Evolutionary conservation across 257 asterid species (phyloP), one percentile per base, ranked within the genome.

Genomic region (Jacaranda mimosifolia): DNA sequence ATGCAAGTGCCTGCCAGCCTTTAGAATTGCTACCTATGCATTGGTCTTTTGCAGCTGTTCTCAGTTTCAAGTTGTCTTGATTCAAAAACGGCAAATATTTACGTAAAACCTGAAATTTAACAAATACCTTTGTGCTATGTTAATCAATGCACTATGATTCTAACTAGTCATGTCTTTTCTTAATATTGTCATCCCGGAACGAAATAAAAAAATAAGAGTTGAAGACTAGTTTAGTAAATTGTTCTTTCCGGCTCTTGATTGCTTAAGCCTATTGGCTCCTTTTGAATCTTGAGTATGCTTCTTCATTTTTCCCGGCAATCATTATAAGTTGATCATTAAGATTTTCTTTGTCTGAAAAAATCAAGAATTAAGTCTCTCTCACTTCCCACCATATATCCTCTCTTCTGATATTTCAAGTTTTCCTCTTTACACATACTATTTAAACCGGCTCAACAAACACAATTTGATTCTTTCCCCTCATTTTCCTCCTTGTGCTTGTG

Each of bases 51-150:
- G 49, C 18, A 78, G 73, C 59, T 78, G 26, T n/a, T 40, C 67
- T 65, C 67, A 19, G 73, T 75, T 52, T 63, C 57, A 43, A 38
- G 56, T 77, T 70, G 52, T 62, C 77, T n/a, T 39, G 75, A 78
- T 39, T 67, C 77, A 72, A 62, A 56, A 62, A 42, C 39, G 39
- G 58, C 46, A 63, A 70, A 46, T 14, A 13, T 58, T 71, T 62
- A 68, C 40, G 59, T 40, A 65, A 46, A 65, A 36, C 49, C 21
- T 72, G 75, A 66, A 19, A 12, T 45, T 15, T 39, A 26, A 49
- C 15, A 10, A 17, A 49, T 7, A 40, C 67, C 32, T 26, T 72
- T 40, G 35, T 71, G 21, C 1, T 17, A 46, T 35, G 32, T 56
- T 26, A 12, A 56, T 58, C 15, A 4, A 32, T 60, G 53, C 73